Evolutionary conservation across 78 protist genomes (phyloP).

Genomic region (Planoprotostelium fungivorum): DNA sequence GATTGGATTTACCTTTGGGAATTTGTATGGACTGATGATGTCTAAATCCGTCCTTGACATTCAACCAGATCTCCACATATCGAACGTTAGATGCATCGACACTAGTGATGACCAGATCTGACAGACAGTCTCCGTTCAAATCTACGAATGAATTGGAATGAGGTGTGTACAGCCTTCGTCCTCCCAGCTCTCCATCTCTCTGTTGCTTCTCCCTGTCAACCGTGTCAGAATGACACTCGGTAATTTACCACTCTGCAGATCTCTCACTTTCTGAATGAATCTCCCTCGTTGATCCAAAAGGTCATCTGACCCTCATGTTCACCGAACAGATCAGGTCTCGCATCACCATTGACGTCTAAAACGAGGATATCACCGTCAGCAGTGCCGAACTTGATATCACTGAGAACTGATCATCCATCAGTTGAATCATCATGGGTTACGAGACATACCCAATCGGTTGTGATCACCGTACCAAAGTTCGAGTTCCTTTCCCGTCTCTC

Average conservation of each 20-base stretch:
- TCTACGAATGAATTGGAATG: conserved; percentile 48
- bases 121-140: conserved; percentile 66
- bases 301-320: background rate
- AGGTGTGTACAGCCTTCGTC: conserved; percentile 11
- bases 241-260: background rate
- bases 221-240: background rate
- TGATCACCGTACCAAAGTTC: background rate
- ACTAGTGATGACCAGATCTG: conserved; percentile 47
- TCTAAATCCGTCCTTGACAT: conserved; percentile 25
- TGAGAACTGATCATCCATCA: background rate
- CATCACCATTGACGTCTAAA: background rate
- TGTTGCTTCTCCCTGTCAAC: background rate
- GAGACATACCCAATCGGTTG: background rate
- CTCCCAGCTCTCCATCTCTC: background rate
- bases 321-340: background rate
- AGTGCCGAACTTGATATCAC: background rate
- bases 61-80: conserved; percentile 54
- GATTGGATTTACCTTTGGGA: conserved; percentile 12
- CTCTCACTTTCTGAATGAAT: background rate
- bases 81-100: background rate
- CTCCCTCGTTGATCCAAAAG: background rate
- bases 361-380: background rate
- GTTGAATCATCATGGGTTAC: too few species aligned
- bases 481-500: background rate
- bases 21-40: background rate